Evolutionary conservation across 2,329 filamentous ascomycete genomes (phyloP).

Genomic region (Colletotrichum sidae): DNA sequence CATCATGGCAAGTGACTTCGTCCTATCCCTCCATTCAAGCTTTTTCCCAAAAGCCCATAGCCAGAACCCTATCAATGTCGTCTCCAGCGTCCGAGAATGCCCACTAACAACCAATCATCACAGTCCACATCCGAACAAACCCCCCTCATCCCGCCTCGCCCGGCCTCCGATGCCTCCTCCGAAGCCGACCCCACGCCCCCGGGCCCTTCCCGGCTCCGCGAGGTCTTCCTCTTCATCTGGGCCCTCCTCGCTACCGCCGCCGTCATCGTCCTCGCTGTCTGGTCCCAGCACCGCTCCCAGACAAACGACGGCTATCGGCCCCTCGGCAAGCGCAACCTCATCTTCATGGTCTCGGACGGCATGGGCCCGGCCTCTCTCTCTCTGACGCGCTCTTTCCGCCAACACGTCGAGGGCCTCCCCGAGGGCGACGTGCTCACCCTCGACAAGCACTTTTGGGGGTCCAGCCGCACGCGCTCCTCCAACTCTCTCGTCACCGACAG

Average conservation of each 20-base stretch:
- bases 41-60: not conserved
- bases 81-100: conserved; percentile 12
- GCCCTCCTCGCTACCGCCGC: conserved; percentile 82
- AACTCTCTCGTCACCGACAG: conserved; percentile 93
- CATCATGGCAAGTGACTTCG: conserved; percentile 17
- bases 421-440: conserved; percentile 81
- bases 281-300: conserved; percentile 76
- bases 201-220: conserved; percentile 65
- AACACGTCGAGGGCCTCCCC: conserved; percentile 79
- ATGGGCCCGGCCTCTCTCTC: conserved; percentile 96
- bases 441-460: conserved; percentile 90
- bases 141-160: conserved; percentile 53
- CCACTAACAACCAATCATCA: conserved; percentile 48
- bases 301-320: conserved; percentile 45
- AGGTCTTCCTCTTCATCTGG: conserved; percentile 84
- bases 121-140: conserved; percentile 55
- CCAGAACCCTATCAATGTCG: not conserved
- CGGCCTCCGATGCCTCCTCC: conserved; percentile 42
- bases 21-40: not conserved
- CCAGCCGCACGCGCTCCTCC: conserved; percentile 85
- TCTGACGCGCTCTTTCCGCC: conserved; percentile 87
- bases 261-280: conserved; percentile 84
- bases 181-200: conserved; percentile 15
- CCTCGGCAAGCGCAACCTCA: conserved; percentile 82
- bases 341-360: conserved; percentile 99